Conservation (phyloP, 139 green algal species). For the Tetradesmus lagerheimii region DNA sequence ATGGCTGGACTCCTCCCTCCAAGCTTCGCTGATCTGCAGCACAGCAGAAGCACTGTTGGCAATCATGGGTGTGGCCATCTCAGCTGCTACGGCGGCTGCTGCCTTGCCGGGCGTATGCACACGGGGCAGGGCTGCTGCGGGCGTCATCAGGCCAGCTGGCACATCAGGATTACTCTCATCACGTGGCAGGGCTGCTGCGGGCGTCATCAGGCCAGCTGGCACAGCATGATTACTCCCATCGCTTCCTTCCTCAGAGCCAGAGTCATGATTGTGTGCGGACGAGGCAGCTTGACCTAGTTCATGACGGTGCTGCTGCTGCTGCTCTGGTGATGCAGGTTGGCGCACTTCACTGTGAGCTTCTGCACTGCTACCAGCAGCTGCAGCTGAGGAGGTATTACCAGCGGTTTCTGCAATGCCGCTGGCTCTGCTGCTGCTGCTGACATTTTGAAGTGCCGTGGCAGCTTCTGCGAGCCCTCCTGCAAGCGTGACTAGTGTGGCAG, state of each 20-base stretch:
- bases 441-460: neutral
- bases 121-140: conserved; percentile 4
- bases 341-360: neutral
- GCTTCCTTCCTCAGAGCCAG: no score
- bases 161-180: neutral
- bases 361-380: neutral
- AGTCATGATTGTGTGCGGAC: no score
- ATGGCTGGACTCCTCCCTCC: conserved; percentile 16
- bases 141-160: neutral
- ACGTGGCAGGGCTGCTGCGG: conserved; percentile 7
- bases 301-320: neutral
- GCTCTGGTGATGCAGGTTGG: neutral
- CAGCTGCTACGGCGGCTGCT: conserved; percentile 6
- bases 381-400: neutral
- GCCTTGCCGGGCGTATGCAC: conserved; percentile 36
- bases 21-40: conserved; percentile 18
- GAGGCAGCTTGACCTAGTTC: neutral
- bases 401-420: neutral
- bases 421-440: no score
- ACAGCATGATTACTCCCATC: neutral
- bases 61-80: conserved; percentile 29
- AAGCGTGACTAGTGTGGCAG: neutral
- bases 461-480: neutral
- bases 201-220: neutral
- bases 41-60: conserved; percentile 37